Base-by-base conservation (phyloP, 441 rosid genomes). In the Raphanus hybrid region DNA sequence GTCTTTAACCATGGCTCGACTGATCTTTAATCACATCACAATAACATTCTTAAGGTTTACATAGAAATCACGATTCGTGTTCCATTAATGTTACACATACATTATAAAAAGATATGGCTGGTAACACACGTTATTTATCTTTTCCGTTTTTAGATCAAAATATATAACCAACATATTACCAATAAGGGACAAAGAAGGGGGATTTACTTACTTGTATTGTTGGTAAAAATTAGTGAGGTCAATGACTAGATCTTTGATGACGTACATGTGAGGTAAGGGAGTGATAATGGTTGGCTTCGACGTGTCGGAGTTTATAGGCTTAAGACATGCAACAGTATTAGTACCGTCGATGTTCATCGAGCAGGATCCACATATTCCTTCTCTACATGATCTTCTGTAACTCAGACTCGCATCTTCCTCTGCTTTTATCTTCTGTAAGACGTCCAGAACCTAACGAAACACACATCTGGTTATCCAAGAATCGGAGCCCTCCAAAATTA, bases 351-450 rank as follows among this genome's bases (percentile, higher is more conserved):
- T 84, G 74, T 87, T 87, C 94, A 90, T 87, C 2, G 92, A 75
- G 59, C 92, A 87, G 4, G 91, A 91, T 54, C 98, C 95, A 54
- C 93, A 87, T 67, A 91, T 88, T 52, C 95, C 97, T 85, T 90
- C 91, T 72, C 92, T 81, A 27, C 97, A 87, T 26, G 91, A 90
- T 73, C 93, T 85, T 54, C 91, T 78, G 14, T 86, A 85, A 79
- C 80, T 82, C 83, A 92, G 71, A 69, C 85, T 86, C 20, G 88
- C 69, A 74, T 88, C 93, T 1, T 84, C 84, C 78, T 90, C 88
- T 10, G 84, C 90, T 78, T 87, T 91, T 23, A 89, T 87, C 82
- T 88, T 91, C 66, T 86, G 92, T 8, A 87, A 69, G 14, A 83
- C 91, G 81, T 85, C 92, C 86, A 92, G 82, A 7, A 90, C 92